Evolutionary conservation across 805 yeast genomes (phyloP).

Genomic region (Yarrowia hollandica): DNA sequence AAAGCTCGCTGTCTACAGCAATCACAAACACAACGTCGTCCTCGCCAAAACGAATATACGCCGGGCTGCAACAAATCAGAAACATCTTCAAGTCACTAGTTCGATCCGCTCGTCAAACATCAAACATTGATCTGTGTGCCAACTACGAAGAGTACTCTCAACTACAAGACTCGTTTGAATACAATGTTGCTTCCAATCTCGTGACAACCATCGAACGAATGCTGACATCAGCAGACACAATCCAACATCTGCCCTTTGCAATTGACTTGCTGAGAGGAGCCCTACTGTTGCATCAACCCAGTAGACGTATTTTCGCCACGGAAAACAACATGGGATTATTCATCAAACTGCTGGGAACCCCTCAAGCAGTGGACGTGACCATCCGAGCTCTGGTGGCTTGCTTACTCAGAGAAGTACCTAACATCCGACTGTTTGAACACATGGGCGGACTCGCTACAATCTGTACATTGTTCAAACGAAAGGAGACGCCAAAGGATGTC

Average conservation of each 20-base stretch:
- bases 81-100: constrained; percentile 7
- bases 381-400: constrained; percentile 60
- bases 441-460: constrained; percentile 56
- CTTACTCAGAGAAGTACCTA: constrained; percentile 56
- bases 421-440: constrained; percentile 59
- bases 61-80: constrained; percentile 12
- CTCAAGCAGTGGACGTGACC: constrained; percentile 43
- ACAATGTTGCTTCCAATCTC: constrained; percentile 49
- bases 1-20: constrained; percentile 4
- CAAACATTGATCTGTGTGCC: neutral
- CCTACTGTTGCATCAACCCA: constrained; percentile 57
- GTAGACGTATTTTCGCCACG: constrained; percentile 52
- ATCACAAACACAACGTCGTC: constrained; percentile 20
- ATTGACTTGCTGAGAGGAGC: constrained; percentile 57
- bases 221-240: constrained; percentile 2
- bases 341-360: constrained; percentile 36
- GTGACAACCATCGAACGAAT: constrained; percentile 38
- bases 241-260: constrained; percentile 25
- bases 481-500: constrained; percentile 50
- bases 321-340: constrained; percentile 45
- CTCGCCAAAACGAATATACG: constrained; percentile 19
- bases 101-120: neutral
- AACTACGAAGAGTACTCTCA: constrained; percentile 9
- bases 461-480: constrained; percentile 48
- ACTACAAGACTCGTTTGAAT: constrained; percentile 54